Conservation (phyloP, 257 asterid genomes). For the Linaria vulgaris region DNA sequence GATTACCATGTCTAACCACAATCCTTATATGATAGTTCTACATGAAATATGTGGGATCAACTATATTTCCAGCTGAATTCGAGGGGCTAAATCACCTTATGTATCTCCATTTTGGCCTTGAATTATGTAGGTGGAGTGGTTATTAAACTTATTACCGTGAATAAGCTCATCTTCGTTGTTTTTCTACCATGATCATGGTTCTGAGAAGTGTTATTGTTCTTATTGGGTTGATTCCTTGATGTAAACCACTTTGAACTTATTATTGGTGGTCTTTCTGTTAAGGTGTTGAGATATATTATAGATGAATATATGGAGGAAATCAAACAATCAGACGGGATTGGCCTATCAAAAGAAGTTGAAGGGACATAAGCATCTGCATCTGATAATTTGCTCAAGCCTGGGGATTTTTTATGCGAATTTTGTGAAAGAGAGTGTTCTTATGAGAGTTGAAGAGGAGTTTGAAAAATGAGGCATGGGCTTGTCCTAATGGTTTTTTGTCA, state of each 20-base stretch:
- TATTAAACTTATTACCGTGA: not conserved
- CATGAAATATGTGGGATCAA: not conserved
- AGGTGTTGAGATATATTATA: slow-evolving; percentile 83
- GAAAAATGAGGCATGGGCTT: too few species aligned
- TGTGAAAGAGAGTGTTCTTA: too few species aligned
- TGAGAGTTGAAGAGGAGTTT: too few species aligned
- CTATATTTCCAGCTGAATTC: not conserved
- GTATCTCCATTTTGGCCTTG: not conserved
- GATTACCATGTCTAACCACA: too few species aligned
- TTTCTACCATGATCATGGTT: too few species aligned
- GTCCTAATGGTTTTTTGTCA: too few species aligned
- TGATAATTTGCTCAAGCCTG: slow-evolving; percentile 30
- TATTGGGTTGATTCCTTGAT: not conserved
- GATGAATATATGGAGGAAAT: slow-evolving; percentile 83
- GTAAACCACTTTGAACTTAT: slow-evolving; percentile 2
- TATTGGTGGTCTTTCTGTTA: slow-evolving; percentile 19
- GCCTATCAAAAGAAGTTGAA: slow-evolving; percentile 38
- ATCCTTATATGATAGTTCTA: not conserved
- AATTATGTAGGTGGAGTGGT: not conserved
- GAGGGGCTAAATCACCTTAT: not conserved
- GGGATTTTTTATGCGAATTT: too few species aligned
- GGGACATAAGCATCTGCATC: slow-evolving; percentile 35
- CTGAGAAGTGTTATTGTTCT: not conserved
- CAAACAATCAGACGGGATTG: slow-evolving; percentile 48
- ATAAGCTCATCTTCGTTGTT: not conserved